Base-by-base conservation (phyloP, 1,284 basidiomycete genomes). In the Afroboletus lepidellus region DNA sequence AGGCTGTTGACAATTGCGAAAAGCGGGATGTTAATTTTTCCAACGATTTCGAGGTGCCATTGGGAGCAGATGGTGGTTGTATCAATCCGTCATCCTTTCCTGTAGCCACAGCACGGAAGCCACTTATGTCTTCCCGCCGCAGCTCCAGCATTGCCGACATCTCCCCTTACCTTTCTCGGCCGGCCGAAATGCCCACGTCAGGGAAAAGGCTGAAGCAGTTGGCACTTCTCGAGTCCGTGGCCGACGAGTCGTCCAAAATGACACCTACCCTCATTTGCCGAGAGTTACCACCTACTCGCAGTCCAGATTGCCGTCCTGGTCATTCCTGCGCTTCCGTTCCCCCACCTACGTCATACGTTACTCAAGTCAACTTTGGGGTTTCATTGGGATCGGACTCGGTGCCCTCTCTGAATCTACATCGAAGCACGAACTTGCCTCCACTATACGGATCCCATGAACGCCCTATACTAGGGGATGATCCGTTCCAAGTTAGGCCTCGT, bases 171-270 rank as follows among this genome's bases (percentile, higher is more conserved):
- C 69, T 87, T 44, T 73, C 79, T 9, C 75, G 76, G 44, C 66
- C 77, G 16, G 60, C 69, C 21, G 77, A 76, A 55, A 69, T 78
- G 2, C 78, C 78, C 15, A 72, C 75, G 8, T 82, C 81, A 32
- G 77, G 80, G 20, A 85, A 83, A 64, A 78, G 77, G 55, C 67
- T 87, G 65, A 84, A 81, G 61, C 87, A 90, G 59, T 73, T 90
- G 33, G 84, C 87, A 1, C 72, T 91, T 54, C 72, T 91, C n/a
- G 87, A 91, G 64, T 76, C 78, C 18, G 80, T 90, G 36, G 87
- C 80, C 1, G 81, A 84, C 57, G 87, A 90, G 64, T 85, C 86
- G 3, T 83, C 81, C 8, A 74, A 77, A 58, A 76, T 83, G 74
- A 77, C 82, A 6, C 77, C 80, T 15, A 72, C 73, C 9, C 62